phyloP scores from a whole-genome alignment of 805 yeast genomes.

The Vanderwaltozyma yarrowii region DNA sequence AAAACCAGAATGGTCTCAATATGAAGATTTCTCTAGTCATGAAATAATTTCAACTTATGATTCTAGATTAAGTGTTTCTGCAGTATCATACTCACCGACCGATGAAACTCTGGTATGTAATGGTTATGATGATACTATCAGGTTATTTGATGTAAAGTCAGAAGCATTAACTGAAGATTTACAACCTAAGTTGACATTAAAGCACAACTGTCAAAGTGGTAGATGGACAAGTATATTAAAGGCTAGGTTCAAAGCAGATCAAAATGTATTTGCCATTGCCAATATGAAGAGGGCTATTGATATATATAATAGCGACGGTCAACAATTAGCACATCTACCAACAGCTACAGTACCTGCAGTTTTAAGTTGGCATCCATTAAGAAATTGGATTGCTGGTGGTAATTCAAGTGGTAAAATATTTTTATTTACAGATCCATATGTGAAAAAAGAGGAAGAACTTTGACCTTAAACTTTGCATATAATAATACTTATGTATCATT shows the following conservation, averaged over 20 bases:
- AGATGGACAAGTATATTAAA: conserved; percentile 92
- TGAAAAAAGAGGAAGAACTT: conserved; percentile 1
- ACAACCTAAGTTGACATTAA: conserved; percentile 51
- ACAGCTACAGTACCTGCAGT: conserved; percentile 95
- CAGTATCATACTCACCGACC: conserved; percentile 67
- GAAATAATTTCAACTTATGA: conserved; percentile 45
- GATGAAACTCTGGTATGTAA: conserved; percentile 70
- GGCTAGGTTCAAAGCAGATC: conserved; percentile 69
- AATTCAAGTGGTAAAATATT: conserved; percentile 88
- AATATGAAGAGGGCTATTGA: conserved; percentile 89
- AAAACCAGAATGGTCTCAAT: conserved; percentile 47
- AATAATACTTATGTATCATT: not conserved
- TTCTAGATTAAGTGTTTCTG: conserved; percentile 73
- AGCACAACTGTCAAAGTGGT: conserved; percentile 94
- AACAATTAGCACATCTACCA: conserved; percentile 64
- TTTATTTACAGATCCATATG: conserved; percentile 31
- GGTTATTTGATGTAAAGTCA: conserved; percentile 50
- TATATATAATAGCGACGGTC: conserved; percentile 67
- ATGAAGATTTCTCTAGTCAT: conserved; percentile 33
- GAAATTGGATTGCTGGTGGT: conserved; percentile 90
- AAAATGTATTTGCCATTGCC: conserved; percentile 80
- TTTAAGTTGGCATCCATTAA: conserved; percentile 66
- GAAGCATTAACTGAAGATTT: conserved; percentile 29
- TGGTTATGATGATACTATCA: conserved; percentile 83
- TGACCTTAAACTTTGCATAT: not conserved